These are phyloP conservation scores for Pleurotus platypus DNA, from an alignment of 768 basidiomycete genomes.

Conservation along the genomic window DNA sequence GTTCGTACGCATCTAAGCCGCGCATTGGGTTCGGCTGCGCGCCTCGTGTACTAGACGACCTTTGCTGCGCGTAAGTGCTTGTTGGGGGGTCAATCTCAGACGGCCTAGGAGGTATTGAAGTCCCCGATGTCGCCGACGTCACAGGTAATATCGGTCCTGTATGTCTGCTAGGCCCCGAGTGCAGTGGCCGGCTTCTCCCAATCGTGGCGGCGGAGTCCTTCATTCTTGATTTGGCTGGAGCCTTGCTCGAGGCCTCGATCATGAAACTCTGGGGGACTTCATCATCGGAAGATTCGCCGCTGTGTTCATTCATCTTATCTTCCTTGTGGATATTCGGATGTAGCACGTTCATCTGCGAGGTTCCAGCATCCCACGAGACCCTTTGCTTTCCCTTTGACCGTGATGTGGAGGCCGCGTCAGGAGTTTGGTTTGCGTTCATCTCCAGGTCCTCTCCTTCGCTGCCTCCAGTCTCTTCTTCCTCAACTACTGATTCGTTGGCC, in stretches of 20 bases:
- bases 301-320: slow-evolving; percentile 51
- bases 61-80: slow-evolving; percentile 21
- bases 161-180: slow-evolving; percentile 44
- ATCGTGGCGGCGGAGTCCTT: slow-evolving; percentile 11
- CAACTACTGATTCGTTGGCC: slow-evolving; percentile 64
- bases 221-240: slow-evolving; percentile 14
- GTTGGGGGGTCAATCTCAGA: slow-evolving; percentile 50
- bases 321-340: slow-evolving; percentile 72
- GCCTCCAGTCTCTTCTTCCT: slow-evolving; percentile 65
- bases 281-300: slow-evolving; percentile 65
- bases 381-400: slow-evolving; percentile 45
- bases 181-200: slow-evolving; percentile 45
- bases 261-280: slow-evolving; percentile 86
- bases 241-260: slow-evolving; percentile 65
- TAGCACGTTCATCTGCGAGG: slow-evolving; percentile 53
- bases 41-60: slow-evolving; percentile 25
- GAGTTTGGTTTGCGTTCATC: slow-evolving; percentile 29
- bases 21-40: slow-evolving; percentile 49
- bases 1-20: slow-evolving; percentile 81
- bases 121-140: slow-evolving; percentile 27
- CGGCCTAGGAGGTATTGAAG: slow-evolving; percentile 58
- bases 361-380: slow-evolving; percentile 55
- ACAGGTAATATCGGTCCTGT: slow-evolving; percentile 35
- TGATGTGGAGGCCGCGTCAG: slow-evolving; percentile 13
- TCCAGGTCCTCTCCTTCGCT: slow-evolving; percentile 58